Percentiles rank a stretch among this genome's conserved stretches.
These are phyloP conservation scores for Populus hybrid DNA, from an alignment of 441 rosid genomes.

Conservation along the genomic window DNA sequence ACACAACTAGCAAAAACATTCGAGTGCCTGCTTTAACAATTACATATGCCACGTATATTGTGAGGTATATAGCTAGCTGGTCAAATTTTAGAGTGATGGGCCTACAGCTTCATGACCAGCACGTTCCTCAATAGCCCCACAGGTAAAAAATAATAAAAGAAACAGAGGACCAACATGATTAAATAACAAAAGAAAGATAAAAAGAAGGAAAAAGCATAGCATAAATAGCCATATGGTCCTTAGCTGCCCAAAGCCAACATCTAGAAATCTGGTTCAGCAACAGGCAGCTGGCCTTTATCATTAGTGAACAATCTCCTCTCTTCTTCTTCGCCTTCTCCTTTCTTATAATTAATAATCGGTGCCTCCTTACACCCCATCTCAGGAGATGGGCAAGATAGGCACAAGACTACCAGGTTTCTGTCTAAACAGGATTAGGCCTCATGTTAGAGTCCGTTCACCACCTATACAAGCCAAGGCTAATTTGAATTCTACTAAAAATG, in stretches of 20 bases:
- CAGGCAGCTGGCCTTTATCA: conserved; percentile 3
- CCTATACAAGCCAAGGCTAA: conserved; percentile 42
- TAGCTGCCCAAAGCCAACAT: conserved; percentile 9
- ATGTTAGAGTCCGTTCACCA: conserved; percentile 71
- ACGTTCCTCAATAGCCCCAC: conserved; percentile 44
- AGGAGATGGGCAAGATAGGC: conserved; percentile 48
- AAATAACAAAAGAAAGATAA: conserved; percentile 15
- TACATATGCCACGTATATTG: background rate
- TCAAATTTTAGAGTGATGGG: background rate
- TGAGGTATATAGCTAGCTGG: background rate
- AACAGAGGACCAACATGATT: conserved; percentile 20
- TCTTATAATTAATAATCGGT: conserved; percentile 12
- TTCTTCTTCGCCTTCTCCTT: conserved; percentile 22
- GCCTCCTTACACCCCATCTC: background rate
- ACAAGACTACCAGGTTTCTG: conserved; percentile 67
- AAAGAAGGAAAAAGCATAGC: background rate
- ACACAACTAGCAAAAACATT: background rate
- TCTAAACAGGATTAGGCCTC: conserved; percentile 73
- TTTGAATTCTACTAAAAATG: conserved; percentile 9
- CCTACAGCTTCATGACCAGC: conserved; percentile 48
- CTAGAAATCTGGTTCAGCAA: conserved; percentile 23
- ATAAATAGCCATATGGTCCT: conserved; percentile 12
- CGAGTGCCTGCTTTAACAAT: background rate
- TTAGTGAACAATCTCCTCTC: conserved; percentile 16
- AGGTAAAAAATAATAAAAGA: conserved; percentile 4